phyloP scores from a whole-genome alignment of 2,329 filamentous ascomycete genomes.

The Phialocephala subalpina region DNA sequence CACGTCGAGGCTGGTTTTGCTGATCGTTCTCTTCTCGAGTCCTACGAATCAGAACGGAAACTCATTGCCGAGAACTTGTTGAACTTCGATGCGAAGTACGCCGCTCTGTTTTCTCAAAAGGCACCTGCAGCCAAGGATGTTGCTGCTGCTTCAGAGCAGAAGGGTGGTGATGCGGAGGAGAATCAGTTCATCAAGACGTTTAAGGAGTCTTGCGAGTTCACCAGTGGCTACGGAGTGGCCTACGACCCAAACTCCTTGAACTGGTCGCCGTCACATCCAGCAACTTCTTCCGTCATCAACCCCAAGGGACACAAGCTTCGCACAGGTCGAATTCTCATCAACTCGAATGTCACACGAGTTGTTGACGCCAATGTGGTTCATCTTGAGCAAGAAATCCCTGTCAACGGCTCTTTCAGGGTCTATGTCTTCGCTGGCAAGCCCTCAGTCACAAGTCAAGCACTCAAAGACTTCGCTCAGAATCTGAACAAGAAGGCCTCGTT shows the following conservation, averaged over 20 bases:
- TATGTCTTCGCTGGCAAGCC: conserved; percentile 85
- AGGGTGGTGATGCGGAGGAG: conserved; percentile 50
- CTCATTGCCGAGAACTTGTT: conserved; percentile 85
- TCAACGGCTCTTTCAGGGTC: conserved; percentile 88
- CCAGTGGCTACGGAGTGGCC: conserved; percentile 88
- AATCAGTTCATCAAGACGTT: conserved; percentile 90
- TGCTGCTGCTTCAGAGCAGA: conserved; percentile 63
- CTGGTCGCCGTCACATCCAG: conserved; percentile 78
- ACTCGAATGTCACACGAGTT: conserved; percentile 84
- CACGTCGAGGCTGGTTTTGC: conserved; percentile 87
- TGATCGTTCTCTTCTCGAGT: conserved; percentile 75
- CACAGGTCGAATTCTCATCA: conserved; percentile 79
- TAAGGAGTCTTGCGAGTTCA: conserved; percentile 92
- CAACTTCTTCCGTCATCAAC: conserved; percentile 74
- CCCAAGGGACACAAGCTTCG: conserved; percentile 70
- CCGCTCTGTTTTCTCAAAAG: conserved; percentile 85
- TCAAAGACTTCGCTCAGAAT: conserved; percentile 73
- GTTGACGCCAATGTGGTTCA: conserved; percentile 90
- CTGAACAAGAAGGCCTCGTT: conserved; percentile 75
- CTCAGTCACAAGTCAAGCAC: conserved; percentile 63
- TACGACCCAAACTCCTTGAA: conserved; percentile 86
- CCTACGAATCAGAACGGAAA: conserved; percentile 88
- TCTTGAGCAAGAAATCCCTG: conserved; percentile 86
- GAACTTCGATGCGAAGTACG: conserved; percentile 88
- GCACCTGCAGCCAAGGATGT: conserved; percentile 78